Evolutionary conservation across 768 basidiomycete species (phyloP).

Genomic region (Polyporus arcularius): DNA sequence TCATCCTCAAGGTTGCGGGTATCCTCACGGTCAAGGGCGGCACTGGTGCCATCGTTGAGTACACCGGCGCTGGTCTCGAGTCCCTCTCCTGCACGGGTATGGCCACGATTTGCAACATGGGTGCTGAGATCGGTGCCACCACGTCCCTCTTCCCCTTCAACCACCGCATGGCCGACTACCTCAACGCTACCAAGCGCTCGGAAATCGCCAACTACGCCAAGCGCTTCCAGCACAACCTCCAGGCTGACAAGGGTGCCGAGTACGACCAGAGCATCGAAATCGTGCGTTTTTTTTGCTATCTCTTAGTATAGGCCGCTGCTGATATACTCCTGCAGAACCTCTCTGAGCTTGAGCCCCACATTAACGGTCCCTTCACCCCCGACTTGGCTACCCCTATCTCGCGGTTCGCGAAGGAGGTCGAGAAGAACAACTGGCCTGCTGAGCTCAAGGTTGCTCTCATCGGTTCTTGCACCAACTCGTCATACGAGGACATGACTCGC

Average conservation of each 20-base stretch:
- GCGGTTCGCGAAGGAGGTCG: constrained; percentile 88
- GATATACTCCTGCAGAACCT: constrained; percentile 61
- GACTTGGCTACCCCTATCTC: constrained; percentile 98
- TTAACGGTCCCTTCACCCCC: constrained; percentile 99
- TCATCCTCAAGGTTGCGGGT: constrained; percentile 98
- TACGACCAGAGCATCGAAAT: constrained; percentile 96
- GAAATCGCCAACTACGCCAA: constrained; percentile 89
- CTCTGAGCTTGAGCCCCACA: constrained; percentile 96
- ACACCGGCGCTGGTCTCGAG: constrained; percentile 92
- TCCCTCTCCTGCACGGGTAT: constrained; percentile 98
- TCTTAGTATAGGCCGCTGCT: not conserved
- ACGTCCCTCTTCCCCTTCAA: constrained; percentile 99
- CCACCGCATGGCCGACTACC: constrained; percentile 87
- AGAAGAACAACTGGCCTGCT: constrained; percentile 95
- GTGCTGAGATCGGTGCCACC: constrained; percentile 98
- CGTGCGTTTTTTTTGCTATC: constrained; percentile 43
- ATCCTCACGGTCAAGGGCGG: constrained; percentile 99
- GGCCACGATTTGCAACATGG: constrained; percentile 99
- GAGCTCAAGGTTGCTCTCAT: constrained; percentile 98
- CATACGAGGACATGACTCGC: constrained; percentile 99
- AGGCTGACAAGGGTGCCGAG: constrained; percentile 84
- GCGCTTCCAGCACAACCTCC: constrained; percentile 86
- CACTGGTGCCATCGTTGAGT: constrained; percentile 98
- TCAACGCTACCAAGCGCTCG: constrained; percentile 91
- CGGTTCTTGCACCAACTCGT: constrained; percentile 99